Base-by-base conservation (phyloP, 306 rosid genomes). In the Prosopis cineraria region DNA sequence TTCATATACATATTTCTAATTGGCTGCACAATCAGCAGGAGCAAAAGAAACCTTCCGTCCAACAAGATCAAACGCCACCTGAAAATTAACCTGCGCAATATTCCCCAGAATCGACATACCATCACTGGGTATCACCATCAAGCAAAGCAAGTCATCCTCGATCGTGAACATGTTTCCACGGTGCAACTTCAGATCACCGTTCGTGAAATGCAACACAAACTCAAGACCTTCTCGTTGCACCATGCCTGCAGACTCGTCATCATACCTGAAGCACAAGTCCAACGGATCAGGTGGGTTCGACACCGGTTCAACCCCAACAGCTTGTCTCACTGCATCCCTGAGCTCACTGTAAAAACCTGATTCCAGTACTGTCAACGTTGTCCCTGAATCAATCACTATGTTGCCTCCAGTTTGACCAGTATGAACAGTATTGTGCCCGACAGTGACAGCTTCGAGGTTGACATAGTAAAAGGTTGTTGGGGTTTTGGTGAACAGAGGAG, bases 111-210 rank as follows among this genome's bases (percentile, higher is more conserved):
- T 33, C 2, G 65, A 34, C 2, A 52, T 52, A 0, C 24, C 6
- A 0, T 70, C 60, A 47, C 43, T 33, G 20, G 76, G 76, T 1
- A 31, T 10, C 4, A 50, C 47, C 17, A 22, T 13, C 47, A 50
- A 10, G 65, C 76, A 72, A 72, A 72, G 27, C 76, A 72, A 36
- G 29, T 52, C 47, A 10, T 72, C 48, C 27, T 31, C 2, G 9
- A 20, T 0, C 0, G 22, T 14, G 24, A 72, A 72, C 65, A 72
- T 50, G 3, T 52, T 52, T 3, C 25, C 63, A 36, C 20, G 7
- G 16, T 72, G 62, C 40, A 70, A 19, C 16, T 5, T 27, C 39
- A 70, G 11, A 10, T 50, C 76, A 50, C 34, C 76, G 22, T 44
- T 4, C 7, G 22, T 34, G 20, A 72, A 72, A 48, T 50, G 76